Evolutionary conservation across 1,284 basidiomycete genomes (phyloP).

Genomic region (Schizopora paradoxa): DNA sequence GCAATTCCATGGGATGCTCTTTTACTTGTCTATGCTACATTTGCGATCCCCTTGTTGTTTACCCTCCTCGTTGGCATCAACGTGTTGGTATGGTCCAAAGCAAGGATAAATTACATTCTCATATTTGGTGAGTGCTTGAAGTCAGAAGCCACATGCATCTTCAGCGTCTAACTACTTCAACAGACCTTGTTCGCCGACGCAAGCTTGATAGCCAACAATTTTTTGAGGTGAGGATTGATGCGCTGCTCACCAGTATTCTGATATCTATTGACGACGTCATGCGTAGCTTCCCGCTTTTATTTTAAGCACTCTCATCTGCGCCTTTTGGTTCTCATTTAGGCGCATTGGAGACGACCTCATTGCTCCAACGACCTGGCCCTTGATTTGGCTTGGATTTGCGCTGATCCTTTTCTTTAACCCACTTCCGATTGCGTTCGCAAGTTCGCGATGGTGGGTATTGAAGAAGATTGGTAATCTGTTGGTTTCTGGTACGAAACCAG

Average conservation of each 20-base stretch:
- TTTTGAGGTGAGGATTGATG: conserved; percentile 53
- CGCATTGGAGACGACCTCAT: conserved; percentile 47
- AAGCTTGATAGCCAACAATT: conserved; percentile 79
- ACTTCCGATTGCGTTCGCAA: conserved; percentile 58
- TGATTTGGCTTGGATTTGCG: conserved; percentile 75
- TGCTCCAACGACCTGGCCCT: conserved; percentile 66
- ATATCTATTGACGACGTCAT: not conserved
- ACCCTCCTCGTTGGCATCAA: conserved; percentile 78
- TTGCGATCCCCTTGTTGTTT: conserved; percentile 76
- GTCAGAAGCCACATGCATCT: not conserved
- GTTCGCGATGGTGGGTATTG: conserved; percentile 78
- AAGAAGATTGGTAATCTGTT: conserved; percentile 57
- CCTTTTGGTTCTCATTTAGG: conserved; percentile 83
- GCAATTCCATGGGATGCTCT: conserved; percentile 72
- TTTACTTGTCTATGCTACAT: conserved; percentile 75
- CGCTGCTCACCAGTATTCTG: not conserved
- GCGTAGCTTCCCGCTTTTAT: conserved; percentile 74
- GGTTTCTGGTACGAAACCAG: conserved; percentile 64
- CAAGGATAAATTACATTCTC: conserved; percentile 86
- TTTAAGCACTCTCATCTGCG: conserved; percentile 70
- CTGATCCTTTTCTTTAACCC: conserved; percentile 70
- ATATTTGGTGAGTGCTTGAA: conserved; percentile 65
- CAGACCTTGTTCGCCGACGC: conserved; percentile 74
- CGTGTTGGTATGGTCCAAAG: conserved; percentile 68
- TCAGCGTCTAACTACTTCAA: not conserved